Conservation (phyloP, 225 moss, liverwort and hornwort species). For the Rhytidiadelphus loreus region DNA sequence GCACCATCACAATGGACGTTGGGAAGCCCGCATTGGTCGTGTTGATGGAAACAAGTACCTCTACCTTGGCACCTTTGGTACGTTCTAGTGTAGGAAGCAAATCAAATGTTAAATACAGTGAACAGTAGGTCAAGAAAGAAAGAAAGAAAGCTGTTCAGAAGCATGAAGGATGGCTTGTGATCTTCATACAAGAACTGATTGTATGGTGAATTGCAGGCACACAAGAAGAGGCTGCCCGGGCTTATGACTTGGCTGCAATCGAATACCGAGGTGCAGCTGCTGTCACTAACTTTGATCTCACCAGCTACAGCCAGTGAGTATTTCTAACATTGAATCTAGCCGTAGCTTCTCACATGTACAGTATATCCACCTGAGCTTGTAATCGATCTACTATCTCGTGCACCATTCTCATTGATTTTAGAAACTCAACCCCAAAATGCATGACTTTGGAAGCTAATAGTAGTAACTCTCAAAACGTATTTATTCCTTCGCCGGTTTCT, state of each 20-base stretch:
- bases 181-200: background rate
- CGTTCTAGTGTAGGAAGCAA: background rate
- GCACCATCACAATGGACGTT: constrained; percentile 45
- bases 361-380: background rate
- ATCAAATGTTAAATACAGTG: background rate
- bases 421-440: background rate
- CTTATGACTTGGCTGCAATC: constrained; percentile 37
- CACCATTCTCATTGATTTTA: background rate
- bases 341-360: background rate
- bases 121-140: background rate
- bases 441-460: background rate
- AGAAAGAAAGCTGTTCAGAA: background rate
- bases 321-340: background rate
- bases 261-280: constrained; percentile 26
- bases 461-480: background rate
- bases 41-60: constrained; percentile 62
- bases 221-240: constrained; percentile 37
- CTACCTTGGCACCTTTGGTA: constrained; percentile 71
- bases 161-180: background rate
- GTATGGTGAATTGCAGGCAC: constrained; percentile 4
- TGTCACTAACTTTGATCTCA: constrained; percentile 38
- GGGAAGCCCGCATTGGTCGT: constrained; percentile 47
- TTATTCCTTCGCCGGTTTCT: background rate
- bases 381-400: background rate
- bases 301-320: constrained; percentile 20